These are phyloP conservation scores for Penicillium digitatum DNA, from an alignment of 2,329 filamentous ascomycete genomes.

Conservation along the genomic window DNA sequence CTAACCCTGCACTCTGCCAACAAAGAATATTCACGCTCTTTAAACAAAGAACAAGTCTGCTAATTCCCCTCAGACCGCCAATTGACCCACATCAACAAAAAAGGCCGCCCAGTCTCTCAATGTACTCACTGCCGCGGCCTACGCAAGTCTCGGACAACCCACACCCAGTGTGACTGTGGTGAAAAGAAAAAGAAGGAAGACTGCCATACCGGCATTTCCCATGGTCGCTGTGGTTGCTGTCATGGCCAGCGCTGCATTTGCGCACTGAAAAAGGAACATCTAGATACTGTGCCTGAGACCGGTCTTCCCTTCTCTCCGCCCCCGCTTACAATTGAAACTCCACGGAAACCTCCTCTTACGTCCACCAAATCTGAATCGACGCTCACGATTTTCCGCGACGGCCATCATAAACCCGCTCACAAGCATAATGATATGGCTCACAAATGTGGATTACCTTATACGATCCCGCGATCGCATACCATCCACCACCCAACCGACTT, in stretches of 20 bases:
- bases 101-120: slow-evolving; percentile 95
- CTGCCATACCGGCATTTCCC: slow-evolving; percentile 35
- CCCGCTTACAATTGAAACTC: slow-evolving; percentile 42
- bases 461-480: slow-evolving; percentile 54
- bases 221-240: slow-evolving; percentile 48
- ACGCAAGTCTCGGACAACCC: slow-evolving; percentile 91
- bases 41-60: background rate
- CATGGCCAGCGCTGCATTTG: slow-evolving; percentile 60
- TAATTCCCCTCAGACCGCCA: slow-evolving; percentile 65
- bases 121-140: slow-evolving; percentile 93
- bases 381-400: slow-evolving; percentile 59
- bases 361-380: slow-evolving; percentile 57
- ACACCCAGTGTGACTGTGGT: slow-evolving; percentile 95
- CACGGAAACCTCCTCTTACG: slow-evolving; percentile 54
- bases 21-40: background rate
- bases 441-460: slow-evolving; percentile 60
- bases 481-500: slow-evolving; percentile 46
- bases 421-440: slow-evolving; percentile 63
- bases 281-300: slow-evolving; percentile 49
- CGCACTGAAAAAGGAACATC: slow-evolving; percentile 56
- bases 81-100: slow-evolving; percentile 92
- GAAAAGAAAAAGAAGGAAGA: slow-evolving; percentile 70
- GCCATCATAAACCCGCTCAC: slow-evolving; percentile 62
- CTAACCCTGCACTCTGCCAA: slow-evolving; percentile 26
- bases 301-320: slow-evolving; percentile 41